These are phyloP conservation scores for Hypholoma fasciculare DNA, from an alignment of 768 basidiomycete species.

Conservation along the genomic window DNA sequence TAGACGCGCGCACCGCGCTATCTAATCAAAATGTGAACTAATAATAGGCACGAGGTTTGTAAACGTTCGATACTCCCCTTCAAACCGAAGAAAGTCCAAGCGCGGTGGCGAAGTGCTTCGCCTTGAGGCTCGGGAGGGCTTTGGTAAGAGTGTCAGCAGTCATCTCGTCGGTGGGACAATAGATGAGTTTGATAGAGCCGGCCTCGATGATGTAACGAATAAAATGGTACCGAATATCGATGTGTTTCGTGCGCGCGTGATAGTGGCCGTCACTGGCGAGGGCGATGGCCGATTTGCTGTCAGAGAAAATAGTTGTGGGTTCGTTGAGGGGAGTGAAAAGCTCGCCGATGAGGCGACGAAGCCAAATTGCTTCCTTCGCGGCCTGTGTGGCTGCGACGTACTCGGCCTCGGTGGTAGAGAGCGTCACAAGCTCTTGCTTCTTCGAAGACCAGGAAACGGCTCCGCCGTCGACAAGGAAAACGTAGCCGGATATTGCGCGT, in stretches of 20 bases:
- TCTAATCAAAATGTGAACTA: too few relatives aligned
- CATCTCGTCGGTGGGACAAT: slow-evolving; percentile 9
- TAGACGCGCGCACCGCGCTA: too few relatives aligned
- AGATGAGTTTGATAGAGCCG: slow-evolving; percentile 12
- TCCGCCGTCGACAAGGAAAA: too few relatives aligned
- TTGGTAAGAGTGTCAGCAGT: slow-evolving; percentile 13
- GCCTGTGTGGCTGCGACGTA: too few relatives aligned
- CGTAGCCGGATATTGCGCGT: too few relatives aligned
- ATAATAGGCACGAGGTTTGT: too few relatives aligned
- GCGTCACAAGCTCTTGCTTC: too few relatives aligned
- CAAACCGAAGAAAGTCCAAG: slow-evolving; percentile 3
- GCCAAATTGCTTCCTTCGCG: too few relatives aligned
- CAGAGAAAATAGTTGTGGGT: neutral
- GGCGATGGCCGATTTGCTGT: slow-evolving; percentile 16
- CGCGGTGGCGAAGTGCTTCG: too few relatives aligned
- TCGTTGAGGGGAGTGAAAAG: neutral
- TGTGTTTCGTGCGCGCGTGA: slow-evolving; percentile 17
- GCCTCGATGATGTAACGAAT: slow-evolving; percentile 9
- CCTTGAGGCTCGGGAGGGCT: slow-evolving; percentile 9
- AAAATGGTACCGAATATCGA: slow-evolving; percentile 17
- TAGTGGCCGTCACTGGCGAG: slow-evolving; percentile 7
- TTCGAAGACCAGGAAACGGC: too few relatives aligned
- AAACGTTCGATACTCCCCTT: neutral
- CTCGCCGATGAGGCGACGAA: slow-evolving; percentile 2
- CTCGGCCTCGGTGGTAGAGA: too few relatives aligned